Base-by-base conservation (phyloP, 495 filamentous ascomycete genomes). In the Neurospora africana region DNA sequence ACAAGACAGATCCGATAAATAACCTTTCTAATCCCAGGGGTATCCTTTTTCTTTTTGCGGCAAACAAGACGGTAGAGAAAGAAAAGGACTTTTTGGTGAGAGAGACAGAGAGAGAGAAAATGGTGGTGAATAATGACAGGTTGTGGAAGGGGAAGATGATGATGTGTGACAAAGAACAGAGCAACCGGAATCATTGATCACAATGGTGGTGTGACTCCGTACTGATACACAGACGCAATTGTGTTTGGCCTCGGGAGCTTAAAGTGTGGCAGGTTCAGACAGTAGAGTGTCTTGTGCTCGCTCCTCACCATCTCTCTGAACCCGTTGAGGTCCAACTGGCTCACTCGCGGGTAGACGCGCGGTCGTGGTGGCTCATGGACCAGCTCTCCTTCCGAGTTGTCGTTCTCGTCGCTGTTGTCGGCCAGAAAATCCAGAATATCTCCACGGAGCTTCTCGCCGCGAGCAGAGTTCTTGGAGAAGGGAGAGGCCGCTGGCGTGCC, bases 311-410 rank as follows among this genome's bases (percentile, higher is more conserved):
- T 33, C 13, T 47, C 68, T 43, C 68, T 21, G 15, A 76, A 76
- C 13, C 15, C 19, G 17, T 47, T 11, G 15, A 76, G 13, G 10
- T 74, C 69, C 15, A 69, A 13, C 6, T 70, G 13, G 23, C 74
- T 69, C 40, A 76, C 15, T 1, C 70, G 68, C n/a, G 72, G 38
- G 27, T 76, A 76, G 13, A 74, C 27, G 2, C 37, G 69, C 4
- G 75, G 75, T 10, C 41, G 36, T 4, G 74, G 75, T 9, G 53
- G 53, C 53, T 65, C 53, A 65, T 65, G 53, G 7, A 65, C 53
- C 10, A 76, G 70, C 35, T 76, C 72, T 9, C 69, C 74, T 10
- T 65, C 41, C 10, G 19, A 5, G 1, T 40, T 3, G 11, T 37
- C 65, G 17, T 70, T 36, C 4, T 44, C 71, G 17, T 65, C 58